Conservation (phyloP, 306 rosid genomes). For the Medicago ruthenica region DNA sequence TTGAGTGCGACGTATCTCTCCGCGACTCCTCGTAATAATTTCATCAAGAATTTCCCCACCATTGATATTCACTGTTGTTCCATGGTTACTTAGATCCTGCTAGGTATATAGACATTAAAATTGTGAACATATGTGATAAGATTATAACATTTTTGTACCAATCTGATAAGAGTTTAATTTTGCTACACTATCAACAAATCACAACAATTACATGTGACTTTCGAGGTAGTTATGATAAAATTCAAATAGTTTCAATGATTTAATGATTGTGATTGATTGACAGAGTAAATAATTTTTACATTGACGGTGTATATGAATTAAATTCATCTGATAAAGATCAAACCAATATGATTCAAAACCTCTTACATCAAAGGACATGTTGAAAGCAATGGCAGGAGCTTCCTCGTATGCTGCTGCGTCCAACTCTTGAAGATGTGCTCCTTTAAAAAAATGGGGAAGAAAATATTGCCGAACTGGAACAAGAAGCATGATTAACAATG, state of each 20-base stretch:
- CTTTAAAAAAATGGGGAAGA: constrained; percentile 86
- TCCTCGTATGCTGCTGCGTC: constrained; percentile 94
- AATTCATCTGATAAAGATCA: not conserved
- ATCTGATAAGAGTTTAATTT: not conserved
- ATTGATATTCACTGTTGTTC: constrained; percentile 54
- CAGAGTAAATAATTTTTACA: too few species aligned
- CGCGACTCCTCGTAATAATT: constrained; percentile 88
- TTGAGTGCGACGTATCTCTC: constrained; percentile 76
- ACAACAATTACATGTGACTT: too few species aligned
- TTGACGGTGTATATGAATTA: too few species aligned
- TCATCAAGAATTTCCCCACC: constrained; percentile 89
- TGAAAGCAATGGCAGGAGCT: constrained; percentile 80
- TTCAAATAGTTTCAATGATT: too few species aligned
- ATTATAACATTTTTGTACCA: not conserved
- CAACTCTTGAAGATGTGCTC: constrained; percentile 88
- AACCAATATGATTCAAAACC: constrained; percentile 28
- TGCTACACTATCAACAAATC: too few species aligned
- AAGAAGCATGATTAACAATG: constrained; percentile 95
- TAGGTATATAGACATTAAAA: constrained; percentile 19
- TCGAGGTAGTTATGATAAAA: too few species aligned
- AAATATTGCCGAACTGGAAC: constrained; percentile 88
- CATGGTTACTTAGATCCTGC: constrained; percentile 67
- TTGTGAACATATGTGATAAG: constrained; percentile 15
- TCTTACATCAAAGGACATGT: constrained; percentile 78
- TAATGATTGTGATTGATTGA: too few species aligned